Percentiles rank a stretch among this genome's conserved stretches.
Conservation (phyloP, 768 basidiomycete genomes). For the Xerocomellus chrysenteron region DNA sequence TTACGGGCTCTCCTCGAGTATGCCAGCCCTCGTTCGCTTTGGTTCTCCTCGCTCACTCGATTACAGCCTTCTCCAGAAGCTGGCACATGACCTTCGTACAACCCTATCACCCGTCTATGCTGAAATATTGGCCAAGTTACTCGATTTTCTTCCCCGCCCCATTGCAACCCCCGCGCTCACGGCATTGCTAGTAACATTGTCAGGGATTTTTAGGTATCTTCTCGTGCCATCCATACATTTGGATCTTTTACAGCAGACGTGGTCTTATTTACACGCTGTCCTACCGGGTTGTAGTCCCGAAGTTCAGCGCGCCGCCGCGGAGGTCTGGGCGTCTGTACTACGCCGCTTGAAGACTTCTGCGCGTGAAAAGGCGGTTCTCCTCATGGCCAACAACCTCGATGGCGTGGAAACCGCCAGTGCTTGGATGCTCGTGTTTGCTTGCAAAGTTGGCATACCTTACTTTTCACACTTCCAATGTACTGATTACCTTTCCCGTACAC, state of each 20-base stretch:
- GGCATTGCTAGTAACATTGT: constrained; percentile 63
- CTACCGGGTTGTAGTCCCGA: constrained; percentile 66
- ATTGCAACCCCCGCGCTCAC: constrained; percentile 63
- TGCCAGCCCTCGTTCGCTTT: constrained; percentile 22
- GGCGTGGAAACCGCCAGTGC: constrained; percentile 64
- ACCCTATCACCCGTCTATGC: constrained; percentile 66
- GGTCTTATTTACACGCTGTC: constrained; percentile 49
- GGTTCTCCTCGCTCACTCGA: constrained; percentile 10
- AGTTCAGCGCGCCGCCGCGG: constrained; percentile 74
- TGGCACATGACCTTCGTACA: constrained; percentile 77
- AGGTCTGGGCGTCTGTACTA: constrained; percentile 83
- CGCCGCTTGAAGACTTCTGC: constrained; percentile 65
- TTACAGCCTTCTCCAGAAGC: constrained; percentile 70
- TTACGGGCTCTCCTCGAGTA: constrained; percentile 76
- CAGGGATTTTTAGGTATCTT: constrained; percentile 68
- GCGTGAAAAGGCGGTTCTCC: constrained; percentile 52
- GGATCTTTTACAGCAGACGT: constrained; percentile 59
- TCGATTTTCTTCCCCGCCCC: constrained; percentile 54
- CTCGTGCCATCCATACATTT: constrained; percentile 59
- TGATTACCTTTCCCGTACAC: background rate
- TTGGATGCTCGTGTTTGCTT: constrained; percentile 75
- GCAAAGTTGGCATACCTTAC: constrained; percentile 52
- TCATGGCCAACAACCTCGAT: constrained; percentile 52
- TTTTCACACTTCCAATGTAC: background rate
- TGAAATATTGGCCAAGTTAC: constrained; percentile 52